Evolutionary conservation across 108 stramenopile species (phyloP), one percentile per base, ranked within the genome.

Genomic region (Mediolabrus comicus): DNA sequence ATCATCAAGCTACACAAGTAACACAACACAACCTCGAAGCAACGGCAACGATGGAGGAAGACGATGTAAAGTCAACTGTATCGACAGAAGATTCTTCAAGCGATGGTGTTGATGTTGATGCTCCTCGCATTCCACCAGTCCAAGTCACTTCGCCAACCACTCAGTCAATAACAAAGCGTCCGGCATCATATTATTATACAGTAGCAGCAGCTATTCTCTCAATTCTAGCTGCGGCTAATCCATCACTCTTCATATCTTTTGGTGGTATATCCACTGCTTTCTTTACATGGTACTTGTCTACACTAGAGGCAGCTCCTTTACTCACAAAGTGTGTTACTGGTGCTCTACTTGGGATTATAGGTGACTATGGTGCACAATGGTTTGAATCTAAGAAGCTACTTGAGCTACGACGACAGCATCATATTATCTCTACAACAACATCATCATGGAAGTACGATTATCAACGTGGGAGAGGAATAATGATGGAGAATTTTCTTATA

Each of bases 311-410:
- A 28, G 34, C 46, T 31, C 89, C 89, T 14, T 34, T 87, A 12
- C 9, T 76, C 4, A 92, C 91, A 14, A 92, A 92, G 63, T 71
- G 79, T 13, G 27, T 83, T 6, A 87, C 87, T 11, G 75, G 84
- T 26, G 84, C 61, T 10, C 41, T 86, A 9, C 84, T 92, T 63
- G 75, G 81, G 10, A 38, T 65, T 26, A 0, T 70, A 6, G 91
- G 88, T 17, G 91, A 89, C 41, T 74, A 59, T 34, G 33, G 73
- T 19, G 91, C 91, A 0, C 91, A 89, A 72, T 73, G 53, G 55
- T 68, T 82, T 36, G 86, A 83, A 61, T 41, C 46, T 38, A 59
- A 31, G 9, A 65, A 30, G 54, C 5, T 12, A 53, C 46, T 24
- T 46, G 28, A n/a, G 11, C 14, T 1, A 24, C 27, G 25, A 30